Base-by-base conservation (phyloP, 2,329 filamentous ascomycete genomes). In the Cryphonectria naterciae region DNA sequence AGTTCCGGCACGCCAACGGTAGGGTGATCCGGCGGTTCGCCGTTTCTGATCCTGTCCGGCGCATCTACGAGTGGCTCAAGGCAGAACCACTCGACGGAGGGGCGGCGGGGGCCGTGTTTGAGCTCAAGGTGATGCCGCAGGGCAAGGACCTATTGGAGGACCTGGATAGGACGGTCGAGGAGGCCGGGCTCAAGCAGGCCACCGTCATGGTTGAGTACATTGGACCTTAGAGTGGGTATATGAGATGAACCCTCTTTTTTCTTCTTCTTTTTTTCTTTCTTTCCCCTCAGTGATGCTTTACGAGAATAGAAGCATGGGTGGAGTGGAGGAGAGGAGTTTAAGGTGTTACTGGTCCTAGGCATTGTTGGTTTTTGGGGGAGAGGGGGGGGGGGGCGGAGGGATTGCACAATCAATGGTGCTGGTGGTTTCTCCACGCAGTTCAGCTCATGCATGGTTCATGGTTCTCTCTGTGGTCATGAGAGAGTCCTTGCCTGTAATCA, bases 61-160 rank as follows among this genome's bases (percentile, higher is more conserved):
- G 93, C 17, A 90, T 99, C 62, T 99, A 95, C 80, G 96, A 99
- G 83, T 99, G 95, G 94, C 89, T 99, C 74, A 99, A 98, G 83
- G 92, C 95, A 0, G 90, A 92, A 72, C 93, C 94, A 1, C 81
- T 97, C 65, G 92, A 95, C 75, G 94, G 92, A 76, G 95, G 94
- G 80, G 87, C 88, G 80, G 87, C 88, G 41, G 93, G 92, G 0
- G 81, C 92, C 17, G 87, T 89, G 73, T 99, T 99, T 81, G 95
- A 98, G 80, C 86, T 99, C 74, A 94, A 96, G 80, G 89, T 89
- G 73, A 92, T 97, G 89, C 87, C 87, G 0, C 84, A 84, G 73
- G 93, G 94, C 64, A 92, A 91, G 78, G 96, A 99, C 77, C 82
- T 99, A 71, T 92, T 98, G 58, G 90, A 92, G 25, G 83, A 85